A percentile compares a stretch with the other conserved stretches of the same genome.
Evolutionary conservation across 768 basidiomycete species (phyloP).

Genomic region (Dacryopinax spathularia): DNA sequence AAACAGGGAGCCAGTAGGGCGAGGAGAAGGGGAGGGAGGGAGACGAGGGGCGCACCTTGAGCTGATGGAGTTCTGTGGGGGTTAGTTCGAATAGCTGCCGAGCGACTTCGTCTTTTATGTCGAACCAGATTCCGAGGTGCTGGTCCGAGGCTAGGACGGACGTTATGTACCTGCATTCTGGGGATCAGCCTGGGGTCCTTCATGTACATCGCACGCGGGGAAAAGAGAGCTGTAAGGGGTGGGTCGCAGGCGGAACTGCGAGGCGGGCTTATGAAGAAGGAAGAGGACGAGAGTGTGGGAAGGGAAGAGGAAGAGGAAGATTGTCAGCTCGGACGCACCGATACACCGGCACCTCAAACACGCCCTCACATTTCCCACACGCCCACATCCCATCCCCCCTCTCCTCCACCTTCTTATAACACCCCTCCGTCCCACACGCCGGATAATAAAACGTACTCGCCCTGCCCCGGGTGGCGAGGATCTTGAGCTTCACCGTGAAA

Average conservation of each 20-base stretch:
- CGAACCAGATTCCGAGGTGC: no score
- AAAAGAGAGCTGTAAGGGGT: no score
- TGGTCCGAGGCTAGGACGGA: no score
- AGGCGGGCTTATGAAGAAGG: background rate
- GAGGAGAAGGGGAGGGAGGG: no score
- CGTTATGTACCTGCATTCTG: background rate
- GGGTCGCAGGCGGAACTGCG: no score
- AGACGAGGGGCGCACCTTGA: no score
- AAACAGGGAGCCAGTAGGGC: no score
- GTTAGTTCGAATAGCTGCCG: no score
- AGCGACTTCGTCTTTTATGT: no score
- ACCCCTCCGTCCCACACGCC: background rate
- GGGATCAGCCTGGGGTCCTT: no score
- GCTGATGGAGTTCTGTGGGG: no score
- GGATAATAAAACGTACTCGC: constrained; percentile 12
- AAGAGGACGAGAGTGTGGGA: background rate
- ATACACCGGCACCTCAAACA: background rate
- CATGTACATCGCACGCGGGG: no score
- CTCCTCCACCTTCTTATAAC: background rate
- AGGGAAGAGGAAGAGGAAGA: background rate
- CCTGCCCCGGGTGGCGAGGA: background rate
- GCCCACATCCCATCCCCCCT: background rate
- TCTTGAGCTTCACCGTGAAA: background rate
- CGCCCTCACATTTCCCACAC: background rate
- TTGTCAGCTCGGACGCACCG: background rate